A percentile compares a stretch with the other conserved stretches of the same genome.
Conservation (phyloP, 345 rosid species). For the Aquilaria yunnanensis region DNA sequence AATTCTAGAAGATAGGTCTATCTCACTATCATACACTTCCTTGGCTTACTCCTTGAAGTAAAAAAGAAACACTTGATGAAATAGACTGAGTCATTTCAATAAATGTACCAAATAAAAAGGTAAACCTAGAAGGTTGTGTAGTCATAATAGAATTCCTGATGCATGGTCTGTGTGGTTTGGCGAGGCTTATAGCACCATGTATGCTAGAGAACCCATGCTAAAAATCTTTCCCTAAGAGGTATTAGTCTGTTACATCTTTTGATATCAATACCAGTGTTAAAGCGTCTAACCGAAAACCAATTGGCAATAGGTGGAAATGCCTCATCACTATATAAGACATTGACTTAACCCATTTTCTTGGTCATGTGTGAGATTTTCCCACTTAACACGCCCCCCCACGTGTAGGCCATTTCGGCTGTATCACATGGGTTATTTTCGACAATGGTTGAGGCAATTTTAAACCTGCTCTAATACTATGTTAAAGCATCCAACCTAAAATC, state of each 20-base stretch:
- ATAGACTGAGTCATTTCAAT: neutral
- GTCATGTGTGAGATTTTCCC: too few relatives aligned
- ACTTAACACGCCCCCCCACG: too few relatives aligned
- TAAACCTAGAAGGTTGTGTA: neutral
- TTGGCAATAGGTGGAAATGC: too few relatives aligned
- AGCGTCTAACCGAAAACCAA: too few relatives aligned
- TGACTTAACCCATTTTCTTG: too few relatives aligned
- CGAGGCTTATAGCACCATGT: neutral
- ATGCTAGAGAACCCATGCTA: neutral
- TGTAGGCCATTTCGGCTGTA: too few relatives aligned
- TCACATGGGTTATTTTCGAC: too few relatives aligned
- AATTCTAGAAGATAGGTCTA: neutral
- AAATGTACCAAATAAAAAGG: neutral
- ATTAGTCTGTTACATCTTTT: neutral
- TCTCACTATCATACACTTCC: neutral
- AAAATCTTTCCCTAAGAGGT: neutral
- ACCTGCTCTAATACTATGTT: too few relatives aligned
- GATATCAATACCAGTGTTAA: neutral
- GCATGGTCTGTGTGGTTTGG: constrained; percentile 6
- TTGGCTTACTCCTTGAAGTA: neutral
- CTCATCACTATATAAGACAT: too few relatives aligned
- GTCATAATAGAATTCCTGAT: neutral
- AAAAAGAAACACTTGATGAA: neutral
- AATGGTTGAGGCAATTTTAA: too few relatives aligned
- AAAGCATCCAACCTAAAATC: too few relatives aligned